phyloP scores from a whole-genome alignment of 1,139 yeast genomes.

The Candida sojae region DNA sequence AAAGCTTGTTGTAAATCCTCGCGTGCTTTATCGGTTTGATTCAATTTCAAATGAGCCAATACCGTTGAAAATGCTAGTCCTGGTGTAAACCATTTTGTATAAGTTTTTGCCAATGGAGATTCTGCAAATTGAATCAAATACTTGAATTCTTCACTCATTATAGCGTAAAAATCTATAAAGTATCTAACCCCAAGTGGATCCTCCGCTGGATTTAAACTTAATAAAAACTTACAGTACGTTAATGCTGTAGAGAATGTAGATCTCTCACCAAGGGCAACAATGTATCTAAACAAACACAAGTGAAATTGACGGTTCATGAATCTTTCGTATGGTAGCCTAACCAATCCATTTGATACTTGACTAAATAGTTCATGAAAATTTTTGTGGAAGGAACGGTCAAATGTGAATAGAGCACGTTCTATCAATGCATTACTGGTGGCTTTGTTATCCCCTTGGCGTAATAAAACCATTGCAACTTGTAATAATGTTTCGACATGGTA shows the following conservation, averaged over 20 bases:
- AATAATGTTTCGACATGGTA: slow-evolving; percentile 79
- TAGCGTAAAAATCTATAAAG: slow-evolving; percentile 78
- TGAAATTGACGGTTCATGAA: slow-evolving; percentile 79
- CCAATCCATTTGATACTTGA: slow-evolving; percentile 57
- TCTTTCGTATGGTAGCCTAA: slow-evolving; percentile 74
- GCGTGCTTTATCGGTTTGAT: slow-evolving; percentile 45
- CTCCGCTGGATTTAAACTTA: slow-evolving; percentile 71
- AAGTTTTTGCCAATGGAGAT: slow-evolving; percentile 58
- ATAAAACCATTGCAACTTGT: slow-evolving; percentile 74
- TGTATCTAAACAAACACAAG: slow-evolving; percentile 70
- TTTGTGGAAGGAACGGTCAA: slow-evolving; percentile 59
- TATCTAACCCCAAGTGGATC: slow-evolving; percentile 87
- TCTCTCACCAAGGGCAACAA: slow-evolving; percentile 70
- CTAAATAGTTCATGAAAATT: slow-evolving; percentile 45
- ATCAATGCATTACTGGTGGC: slow-evolving; percentile 68
- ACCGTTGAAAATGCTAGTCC: slow-evolving; percentile 70
- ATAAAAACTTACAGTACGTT: slow-evolving; percentile 67
- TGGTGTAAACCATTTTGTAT: slow-evolving; percentile 71
- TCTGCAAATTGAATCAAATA: slow-evolving; percentile 58
- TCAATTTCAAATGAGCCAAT: slow-evolving; percentile 53
- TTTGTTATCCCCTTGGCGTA: slow-evolving; percentile 75
- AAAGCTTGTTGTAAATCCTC: slow-evolving; percentile 52
- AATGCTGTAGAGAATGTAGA: slow-evolving; percentile 80
- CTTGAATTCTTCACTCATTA: slow-evolving; percentile 64
- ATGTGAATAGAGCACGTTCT: slow-evolving; percentile 76